Conservation (phyloP, 2,329 filamentous ascomycete species). For the Colletotrichum endophyticum region DNA sequence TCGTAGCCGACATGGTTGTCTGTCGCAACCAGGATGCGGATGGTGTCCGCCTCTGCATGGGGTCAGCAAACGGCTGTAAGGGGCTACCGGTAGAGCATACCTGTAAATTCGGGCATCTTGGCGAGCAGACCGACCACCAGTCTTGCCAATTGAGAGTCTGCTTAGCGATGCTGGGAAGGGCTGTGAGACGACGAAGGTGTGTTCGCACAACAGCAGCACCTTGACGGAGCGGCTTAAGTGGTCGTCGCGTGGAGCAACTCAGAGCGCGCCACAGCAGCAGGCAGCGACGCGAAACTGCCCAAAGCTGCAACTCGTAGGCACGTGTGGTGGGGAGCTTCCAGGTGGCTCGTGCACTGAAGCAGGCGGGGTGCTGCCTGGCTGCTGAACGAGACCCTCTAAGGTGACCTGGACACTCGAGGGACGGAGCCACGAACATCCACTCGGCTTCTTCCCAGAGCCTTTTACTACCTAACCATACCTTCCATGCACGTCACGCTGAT, state of each 20-base stretch:
- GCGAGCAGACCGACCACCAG: not conserved
- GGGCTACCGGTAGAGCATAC: not conserved
- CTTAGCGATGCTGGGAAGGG: not conserved
- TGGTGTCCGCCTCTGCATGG: conserved; percentile 73
- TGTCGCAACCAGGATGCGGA: conserved; percentile 91
- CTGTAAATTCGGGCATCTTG: conserved; percentile 17
- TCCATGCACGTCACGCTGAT: not conserved
- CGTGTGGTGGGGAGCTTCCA: not conserved
- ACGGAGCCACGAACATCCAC: not conserved
- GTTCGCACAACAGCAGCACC: not conserved
- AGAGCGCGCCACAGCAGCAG: not conserved
- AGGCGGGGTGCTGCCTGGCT: not conserved
- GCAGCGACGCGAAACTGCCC: not conserved
- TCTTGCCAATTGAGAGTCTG: not conserved
- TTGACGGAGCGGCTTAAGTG: not conserved
- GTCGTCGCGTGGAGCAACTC: not conserved
- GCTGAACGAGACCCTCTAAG: not conserved
- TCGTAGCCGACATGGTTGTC: conserved; percentile 98
- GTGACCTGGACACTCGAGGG: not conserved
- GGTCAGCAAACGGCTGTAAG: not conserved
- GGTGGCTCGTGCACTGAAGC: not conserved
- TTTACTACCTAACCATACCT: not conserved
- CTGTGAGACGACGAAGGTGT: not conserved
- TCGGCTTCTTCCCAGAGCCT: not conserved
- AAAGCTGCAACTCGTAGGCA: not conserved